A percentile compares a stretch with the other conserved stretches of the same genome.
Evolutionary conservation across 768 basidiomycete genomes (phyloP).

Genomic region (Termitomyces sp.): DNA sequence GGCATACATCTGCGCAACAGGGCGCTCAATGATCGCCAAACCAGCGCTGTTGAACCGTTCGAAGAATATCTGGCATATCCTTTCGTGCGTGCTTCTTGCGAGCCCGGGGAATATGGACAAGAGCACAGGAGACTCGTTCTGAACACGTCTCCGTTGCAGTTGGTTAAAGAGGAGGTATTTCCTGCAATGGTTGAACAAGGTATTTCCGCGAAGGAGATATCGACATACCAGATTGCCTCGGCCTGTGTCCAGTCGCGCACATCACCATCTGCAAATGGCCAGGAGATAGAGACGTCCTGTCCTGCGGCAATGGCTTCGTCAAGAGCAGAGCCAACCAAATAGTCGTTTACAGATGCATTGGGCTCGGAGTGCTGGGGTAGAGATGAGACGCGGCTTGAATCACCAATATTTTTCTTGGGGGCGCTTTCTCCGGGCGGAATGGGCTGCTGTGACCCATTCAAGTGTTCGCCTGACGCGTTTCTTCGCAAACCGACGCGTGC

Average conservation of each 20-base stretch:
- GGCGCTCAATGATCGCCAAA: conserved; percentile 77
- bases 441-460: conserved; percentile 26
- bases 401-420: conserved; percentile 28
- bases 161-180: conserved; percentile 79
- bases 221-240: conserved; percentile 81
- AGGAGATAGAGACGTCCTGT: conserved; percentile 72
- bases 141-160: conserved; percentile 74
- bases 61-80: conserved; percentile 82
- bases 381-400: conserved; percentile 48
- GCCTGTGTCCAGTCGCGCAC: conserved; percentile 81
- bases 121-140: conserved; percentile 86
- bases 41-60: conserved; percentile 91
- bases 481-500: conserved; percentile 79
- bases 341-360: conserved; percentile 66
- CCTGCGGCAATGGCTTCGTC: conserved; percentile 78
- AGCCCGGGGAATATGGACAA: conserved; percentile 68
- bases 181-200: conserved; percentile 41
- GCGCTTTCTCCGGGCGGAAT: conserved; percentile 18
- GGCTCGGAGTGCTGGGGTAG: conserved; percentile 41
- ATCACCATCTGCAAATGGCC: conserved; percentile 78
- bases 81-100: conserved; percentile 66
- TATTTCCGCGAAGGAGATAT: not conserved
- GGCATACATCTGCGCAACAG: conserved; percentile 82
- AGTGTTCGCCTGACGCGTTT: conserved; percentile 34
- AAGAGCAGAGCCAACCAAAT: conserved; percentile 77